Evolutionary conservation across 2,329 filamentous ascomycete genomes (phyloP).

Genomic region (Sphaerulina musiva): DNA sequence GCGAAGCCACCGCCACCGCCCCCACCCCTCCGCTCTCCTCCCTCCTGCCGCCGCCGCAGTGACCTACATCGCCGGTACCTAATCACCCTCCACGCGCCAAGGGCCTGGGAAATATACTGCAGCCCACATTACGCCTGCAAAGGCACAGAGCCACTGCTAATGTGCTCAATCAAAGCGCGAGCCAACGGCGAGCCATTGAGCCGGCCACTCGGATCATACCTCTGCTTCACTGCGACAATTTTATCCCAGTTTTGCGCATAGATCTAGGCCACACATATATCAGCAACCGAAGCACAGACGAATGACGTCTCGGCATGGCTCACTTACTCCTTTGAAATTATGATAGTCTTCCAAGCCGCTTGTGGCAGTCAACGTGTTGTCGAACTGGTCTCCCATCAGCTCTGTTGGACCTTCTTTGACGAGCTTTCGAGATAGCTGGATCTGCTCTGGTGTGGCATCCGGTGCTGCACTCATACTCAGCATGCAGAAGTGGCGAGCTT

Average conservation of each 20-base stretch:
- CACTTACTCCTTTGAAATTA: neutral
- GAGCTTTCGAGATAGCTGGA: neutral
- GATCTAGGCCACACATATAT: neutral
- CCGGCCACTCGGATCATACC: neutral
- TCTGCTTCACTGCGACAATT: neutral
- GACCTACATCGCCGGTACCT: too few species aligned
- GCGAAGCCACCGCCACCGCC: too few species aligned
- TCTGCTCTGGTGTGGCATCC: neutral
- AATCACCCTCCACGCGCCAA: too few species aligned
- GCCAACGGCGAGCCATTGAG: neutral
- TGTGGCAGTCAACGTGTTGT: neutral
- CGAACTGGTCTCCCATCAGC: neutral
- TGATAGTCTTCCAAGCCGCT: neutral
- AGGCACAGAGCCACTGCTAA: neutral
- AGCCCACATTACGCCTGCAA: neutral
- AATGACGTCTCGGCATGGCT: neutral
- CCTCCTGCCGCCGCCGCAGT: too few species aligned
- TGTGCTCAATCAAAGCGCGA: neutral
- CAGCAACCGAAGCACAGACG: neutral
- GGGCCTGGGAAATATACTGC: neutral
- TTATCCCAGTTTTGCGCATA: neutral
- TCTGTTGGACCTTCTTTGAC: neutral
- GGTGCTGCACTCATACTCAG: neutral
- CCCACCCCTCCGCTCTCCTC: too few species aligned
- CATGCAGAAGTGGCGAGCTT: constrained; percentile 2